Evolutionary conservation across 371 early-diverging fungal genomes (phyloP).

Genomic region (Gilbertella persicaria): DNA sequence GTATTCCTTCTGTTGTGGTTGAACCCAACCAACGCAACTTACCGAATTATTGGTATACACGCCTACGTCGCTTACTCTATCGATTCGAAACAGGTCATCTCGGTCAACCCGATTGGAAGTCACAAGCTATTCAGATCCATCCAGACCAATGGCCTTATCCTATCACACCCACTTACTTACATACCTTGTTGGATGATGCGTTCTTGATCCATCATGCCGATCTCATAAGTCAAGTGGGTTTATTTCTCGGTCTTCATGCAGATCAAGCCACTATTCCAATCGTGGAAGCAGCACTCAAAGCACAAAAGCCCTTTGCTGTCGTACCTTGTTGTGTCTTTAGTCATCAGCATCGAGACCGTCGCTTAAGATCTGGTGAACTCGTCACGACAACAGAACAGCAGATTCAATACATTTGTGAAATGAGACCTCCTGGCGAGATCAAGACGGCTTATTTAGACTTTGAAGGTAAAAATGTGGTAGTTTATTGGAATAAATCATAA

Average conservation of each 20-base stretch:
- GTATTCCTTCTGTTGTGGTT: conserved; percentile 47
- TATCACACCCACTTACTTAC: conserved; percentile 37
- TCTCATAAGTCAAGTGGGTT: conserved; percentile 27
- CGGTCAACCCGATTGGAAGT: conserved; percentile 25
- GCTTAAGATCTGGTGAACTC: conserved; percentile 32
- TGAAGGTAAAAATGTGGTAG: conserved; percentile 60
- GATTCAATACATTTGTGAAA: conserved; percentile 55
- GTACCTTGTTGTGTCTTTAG: conserved; percentile 67
- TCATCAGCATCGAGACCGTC: conserved; percentile 48
- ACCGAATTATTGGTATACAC: conserved; percentile 50
- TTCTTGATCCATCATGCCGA: conserved; percentile 39
- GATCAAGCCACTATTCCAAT: conserved; percentile 66
- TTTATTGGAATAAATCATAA: conserved; percentile 42
- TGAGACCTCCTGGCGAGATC: conserved; percentile 28
- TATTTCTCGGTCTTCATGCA: conserved; percentile 59
- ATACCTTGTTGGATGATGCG: conserved; percentile 41
- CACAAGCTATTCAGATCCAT: conserved; percentile 23
- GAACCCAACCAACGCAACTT: conserved; percentile 57
- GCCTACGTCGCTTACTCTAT: conserved; percentile 40
- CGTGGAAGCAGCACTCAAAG: conserved; percentile 50
- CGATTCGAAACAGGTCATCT: conserved; percentile 35
- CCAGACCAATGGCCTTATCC: conserved; percentile 32
- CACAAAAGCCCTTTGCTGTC: conserved; percentile 56
- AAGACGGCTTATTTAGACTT: conserved; percentile 54
- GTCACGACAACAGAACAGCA: conserved; percentile 56